A percentile compares a stretch with the other conserved stretches of the same genome.
Conservation (phyloP, 169 alveolate genomes). For the Cryptosporidium bovis region DNA sequence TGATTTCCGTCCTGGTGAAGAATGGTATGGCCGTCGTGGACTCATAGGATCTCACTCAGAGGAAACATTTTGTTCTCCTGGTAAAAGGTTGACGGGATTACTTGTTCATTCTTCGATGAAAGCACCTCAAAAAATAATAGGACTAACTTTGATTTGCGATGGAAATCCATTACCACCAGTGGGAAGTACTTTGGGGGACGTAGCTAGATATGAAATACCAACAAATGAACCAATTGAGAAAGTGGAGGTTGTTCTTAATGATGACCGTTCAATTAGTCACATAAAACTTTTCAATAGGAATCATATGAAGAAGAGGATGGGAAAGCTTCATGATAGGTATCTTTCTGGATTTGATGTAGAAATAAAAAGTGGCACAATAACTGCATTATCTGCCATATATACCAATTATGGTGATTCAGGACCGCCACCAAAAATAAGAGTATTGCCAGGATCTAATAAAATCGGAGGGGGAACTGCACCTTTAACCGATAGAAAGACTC, state of each 20-base stretch:
- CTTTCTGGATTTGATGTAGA: slow-evolving; percentile 66
- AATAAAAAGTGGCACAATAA: slow-evolving; percentile 35
- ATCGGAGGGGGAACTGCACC: slow-evolving; percentile 68
- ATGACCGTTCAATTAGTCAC: slow-evolving; percentile 51
- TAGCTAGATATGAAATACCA: slow-evolving; percentile 64
- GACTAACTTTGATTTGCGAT: slow-evolving; percentile 71
- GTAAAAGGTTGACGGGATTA: slow-evolving; percentile 46
- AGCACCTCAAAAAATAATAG: slow-evolving; percentile 41
- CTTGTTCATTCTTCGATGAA: slow-evolving; percentile 33
- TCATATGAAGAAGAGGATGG: slow-evolving; percentile 60
- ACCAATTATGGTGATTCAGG: slow-evolving; percentile 73
- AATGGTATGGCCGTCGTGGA: slow-evolving; percentile 56
- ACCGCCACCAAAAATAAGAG: slow-evolving; percentile 65
- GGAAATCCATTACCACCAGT: slow-evolving; percentile 55
- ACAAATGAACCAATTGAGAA: slow-evolving; percentile 67
- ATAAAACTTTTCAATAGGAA: slow-evolving; percentile 43
- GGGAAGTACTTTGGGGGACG: slow-evolving; percentile 72
- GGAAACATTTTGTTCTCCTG: slow-evolving; percentile 70
- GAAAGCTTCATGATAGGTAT: slow-evolving; percentile 49
- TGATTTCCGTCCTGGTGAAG: slow-evolving; percentile 71
- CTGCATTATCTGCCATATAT: slow-evolving; percentile 61
- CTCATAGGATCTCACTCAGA: slow-evolving; percentile 38
- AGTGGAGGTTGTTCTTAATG: slow-evolving; percentile 54
- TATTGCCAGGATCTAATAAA: slow-evolving; percentile 23
- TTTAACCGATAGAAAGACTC: slow-evolving; percentile 68